Percentiles rank a stretch among this genome's conserved stretches.
These are phyloP conservation scores for Podospora australis DNA, from an alignment of 495 filamentous ascomycete genomes.

Conservation along the genomic window DNA sequence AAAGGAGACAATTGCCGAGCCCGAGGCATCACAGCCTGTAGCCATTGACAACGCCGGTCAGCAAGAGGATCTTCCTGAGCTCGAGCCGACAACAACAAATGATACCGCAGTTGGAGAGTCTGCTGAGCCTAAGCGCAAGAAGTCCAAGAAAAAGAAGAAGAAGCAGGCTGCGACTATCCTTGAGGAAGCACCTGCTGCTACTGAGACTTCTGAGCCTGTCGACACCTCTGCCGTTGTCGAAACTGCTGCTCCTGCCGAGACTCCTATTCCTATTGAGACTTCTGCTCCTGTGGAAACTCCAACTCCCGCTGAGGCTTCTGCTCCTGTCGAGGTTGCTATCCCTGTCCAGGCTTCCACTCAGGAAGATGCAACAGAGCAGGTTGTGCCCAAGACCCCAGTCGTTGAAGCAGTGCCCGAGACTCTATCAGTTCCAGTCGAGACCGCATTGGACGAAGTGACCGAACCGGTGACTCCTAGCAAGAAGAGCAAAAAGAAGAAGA, in stretches of 20 bases:
- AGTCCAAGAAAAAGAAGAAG: slow-evolving; percentile 26
- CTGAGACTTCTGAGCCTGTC: neutral
- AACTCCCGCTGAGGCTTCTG: neutral
- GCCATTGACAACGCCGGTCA: slow-evolving; percentile 5
- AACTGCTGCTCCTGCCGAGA: neutral
- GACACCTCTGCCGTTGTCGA: neutral
- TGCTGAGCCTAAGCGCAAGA: slow-evolving; percentile 11
- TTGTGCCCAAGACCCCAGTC: neutral
- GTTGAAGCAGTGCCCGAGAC: neutral
- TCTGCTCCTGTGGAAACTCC: no score
- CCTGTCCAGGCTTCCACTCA: neutral
- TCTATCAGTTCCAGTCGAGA: no score
- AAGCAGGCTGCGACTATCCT: slow-evolving; percentile 17
- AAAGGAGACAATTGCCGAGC: neutral
- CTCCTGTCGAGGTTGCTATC: neutral
- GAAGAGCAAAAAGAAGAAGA: slow-evolving; percentile 26
- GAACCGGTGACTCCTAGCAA: slow-evolving; percentile 1
- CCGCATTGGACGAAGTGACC: slow-evolving; percentile 5
- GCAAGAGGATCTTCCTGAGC: neutral
- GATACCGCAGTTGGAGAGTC: neutral
- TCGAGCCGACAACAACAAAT: neutral
- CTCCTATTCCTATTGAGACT: neutral
- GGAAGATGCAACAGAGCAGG: no score
- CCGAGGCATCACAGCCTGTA: neutral
- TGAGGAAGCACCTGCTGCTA: slow-evolving; percentile 8